Evolutionary conservation across 768 basidiomycete genomes (phyloP).

Genomic region (Mycena rebaudengoi): DNA sequence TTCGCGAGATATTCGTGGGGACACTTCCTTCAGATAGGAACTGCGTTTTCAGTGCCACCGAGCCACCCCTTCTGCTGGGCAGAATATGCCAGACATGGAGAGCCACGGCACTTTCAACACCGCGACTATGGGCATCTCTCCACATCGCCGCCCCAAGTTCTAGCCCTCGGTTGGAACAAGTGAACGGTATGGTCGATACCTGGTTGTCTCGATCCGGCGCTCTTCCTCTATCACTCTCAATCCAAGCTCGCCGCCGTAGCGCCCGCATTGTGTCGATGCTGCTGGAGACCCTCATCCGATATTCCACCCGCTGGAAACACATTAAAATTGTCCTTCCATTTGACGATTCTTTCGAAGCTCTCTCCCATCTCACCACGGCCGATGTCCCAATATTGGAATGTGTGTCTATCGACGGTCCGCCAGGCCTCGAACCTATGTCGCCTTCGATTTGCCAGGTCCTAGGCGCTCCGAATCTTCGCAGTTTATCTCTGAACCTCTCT

Average conservation of each 20-base stretch:
- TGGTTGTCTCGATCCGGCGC: not conserved
- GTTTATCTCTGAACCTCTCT: no score
- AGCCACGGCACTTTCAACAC: slow-evolving; percentile 27
- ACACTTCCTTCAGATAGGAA: slow-evolving; percentile 28
- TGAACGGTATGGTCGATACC: not conserved
- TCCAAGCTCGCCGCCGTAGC: not conserved
- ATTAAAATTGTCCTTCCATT: no score
- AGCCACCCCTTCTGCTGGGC: slow-evolving; percentile 31
- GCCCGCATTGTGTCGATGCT: not conserved
- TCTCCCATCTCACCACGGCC: not conserved
- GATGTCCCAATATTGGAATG: not conserved
- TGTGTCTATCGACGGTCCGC: not conserved
- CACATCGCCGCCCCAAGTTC: slow-evolving; percentile 12
- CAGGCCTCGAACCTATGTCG: no score
- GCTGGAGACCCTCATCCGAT: not conserved
- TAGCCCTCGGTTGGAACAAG: not conserved
- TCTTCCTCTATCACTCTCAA: not conserved
- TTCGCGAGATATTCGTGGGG: slow-evolving; percentile 7
- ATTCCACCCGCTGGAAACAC: no score
- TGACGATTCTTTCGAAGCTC: no score
- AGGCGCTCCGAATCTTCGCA: not conserved
- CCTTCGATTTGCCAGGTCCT: not conserved
- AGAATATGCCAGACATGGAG: slow-evolving; percentile 34
- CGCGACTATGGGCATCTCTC: slow-evolving; percentile 34
- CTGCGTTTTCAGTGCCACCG: slow-evolving; percentile 15